Percentiles rank a stretch among this genome's conserved stretches.
Conservation (phyloP, 106 monocot genomes). For the Gastrodia elata region DNA sequence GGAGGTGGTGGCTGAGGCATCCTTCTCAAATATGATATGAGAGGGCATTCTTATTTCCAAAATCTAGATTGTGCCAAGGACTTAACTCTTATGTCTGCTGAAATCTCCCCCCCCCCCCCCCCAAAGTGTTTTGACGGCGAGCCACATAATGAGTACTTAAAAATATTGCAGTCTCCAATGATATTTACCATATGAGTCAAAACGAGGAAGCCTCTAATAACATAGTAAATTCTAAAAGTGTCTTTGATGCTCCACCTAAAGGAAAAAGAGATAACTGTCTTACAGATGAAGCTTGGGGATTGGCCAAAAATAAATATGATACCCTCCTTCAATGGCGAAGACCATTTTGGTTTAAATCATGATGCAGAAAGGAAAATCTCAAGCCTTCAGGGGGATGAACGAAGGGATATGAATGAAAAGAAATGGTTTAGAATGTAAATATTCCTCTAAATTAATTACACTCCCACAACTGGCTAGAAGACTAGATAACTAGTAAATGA, state of each 20-base stretch:
- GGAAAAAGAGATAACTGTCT: conserved; percentile 15
- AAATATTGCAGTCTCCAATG: background rate
- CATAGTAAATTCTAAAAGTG: background rate
- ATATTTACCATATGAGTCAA: background rate
- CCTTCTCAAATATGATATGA: conserved; percentile 10
- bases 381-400: conserved; percentile 11
- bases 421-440: background rate
- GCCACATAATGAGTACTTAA: conserved; percentile 9
- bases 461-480: conserved; percentile 13
- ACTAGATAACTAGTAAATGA: conserved; percentile 4
- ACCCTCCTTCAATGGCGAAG: background rate
- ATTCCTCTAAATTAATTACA: conserved; percentile 5
- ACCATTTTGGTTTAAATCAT: background rate
- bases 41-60: conserved; percentile 2
- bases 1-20: background rate
- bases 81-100: background rate
- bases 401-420: conserved; percentile 42
- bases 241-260: conserved; percentile 3
- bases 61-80: background rate
- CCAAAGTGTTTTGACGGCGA: conserved; percentile 37
- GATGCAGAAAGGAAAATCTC: background rate
- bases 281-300: conserved; percentile 10
- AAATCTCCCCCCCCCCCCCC: conserved; percentile 8
- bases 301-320: background rate
- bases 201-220: conserved; percentile 1